A percentile compares a stretch with the other conserved stretches of the same genome.
Conservation (phyloP, 2,329 filamentous ascomycete genomes). For the Botrytis galanthina region DNA sequence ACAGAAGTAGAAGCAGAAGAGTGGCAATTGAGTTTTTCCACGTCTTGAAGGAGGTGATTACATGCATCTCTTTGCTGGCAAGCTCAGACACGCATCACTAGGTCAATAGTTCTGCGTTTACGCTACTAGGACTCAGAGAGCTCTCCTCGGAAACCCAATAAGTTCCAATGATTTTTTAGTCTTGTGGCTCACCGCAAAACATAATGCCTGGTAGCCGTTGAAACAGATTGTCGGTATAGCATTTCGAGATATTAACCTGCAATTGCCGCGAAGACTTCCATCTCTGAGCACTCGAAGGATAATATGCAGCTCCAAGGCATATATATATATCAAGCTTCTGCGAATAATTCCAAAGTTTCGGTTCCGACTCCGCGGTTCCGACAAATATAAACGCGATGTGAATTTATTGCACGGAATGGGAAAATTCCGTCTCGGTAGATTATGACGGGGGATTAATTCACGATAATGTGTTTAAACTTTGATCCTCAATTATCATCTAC, state of each 20-base stretch:
- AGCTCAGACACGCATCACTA: neutral
- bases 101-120: neutral
- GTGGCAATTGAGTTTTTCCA: constrained; percentile 4
- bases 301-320: neutral
- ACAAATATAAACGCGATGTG: neutral
- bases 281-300: neutral
- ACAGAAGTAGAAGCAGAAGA: neutral
- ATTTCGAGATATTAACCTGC: neutral
- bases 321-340: neutral
- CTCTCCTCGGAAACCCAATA: neutral
- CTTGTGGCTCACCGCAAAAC: neutral
- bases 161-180: neutral
- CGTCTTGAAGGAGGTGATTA: neutral
- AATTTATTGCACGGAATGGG: neutral
- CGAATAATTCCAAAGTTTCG: neutral
- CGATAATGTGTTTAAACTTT: neutral
- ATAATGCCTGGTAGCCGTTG: neutral
- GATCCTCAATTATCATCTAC: neutral
- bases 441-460: neutral
- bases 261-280: neutral
- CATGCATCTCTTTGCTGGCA: constrained; percentile 10
- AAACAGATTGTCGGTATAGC: neutral
- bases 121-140: neutral
- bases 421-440: neutral
- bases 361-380: neutral